Conservation (phyloP, 495 filamentous ascomycete species). For the Talaromyces thailandensis region DNA sequence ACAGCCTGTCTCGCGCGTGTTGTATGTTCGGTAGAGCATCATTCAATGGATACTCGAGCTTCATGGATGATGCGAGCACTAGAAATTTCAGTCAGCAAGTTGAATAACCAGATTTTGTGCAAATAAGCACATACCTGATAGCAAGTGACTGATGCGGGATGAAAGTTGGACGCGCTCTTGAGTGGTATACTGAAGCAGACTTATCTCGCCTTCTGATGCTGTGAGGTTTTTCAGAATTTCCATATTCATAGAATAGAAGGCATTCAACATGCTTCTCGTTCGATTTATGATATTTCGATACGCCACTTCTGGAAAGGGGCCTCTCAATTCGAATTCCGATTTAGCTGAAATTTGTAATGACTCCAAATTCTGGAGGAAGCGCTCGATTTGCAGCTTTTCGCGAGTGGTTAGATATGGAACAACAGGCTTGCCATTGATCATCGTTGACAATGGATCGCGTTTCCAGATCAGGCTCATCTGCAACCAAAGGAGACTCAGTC, state of each 20-base stretch:
- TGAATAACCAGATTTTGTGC: neutral
- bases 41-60: constrained; percentile 86
- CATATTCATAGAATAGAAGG: constrained; percentile 91
- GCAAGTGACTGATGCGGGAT: constrained; percentile 81
- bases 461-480: constrained; percentile 96
- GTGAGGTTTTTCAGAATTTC: constrained; percentile 74
- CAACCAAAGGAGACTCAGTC: constrained; percentile 77
- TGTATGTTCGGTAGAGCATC: constrained; percentile 77
- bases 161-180: constrained; percentile 73
- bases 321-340: constrained; percentile 75
- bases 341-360: constrained; percentile 61
- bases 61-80: constrained; percentile 87
- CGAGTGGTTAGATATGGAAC: constrained; percentile 70
- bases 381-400: constrained; percentile 65
- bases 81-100: constrained; percentile 10
- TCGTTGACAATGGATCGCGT: constrained; percentile 74
- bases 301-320: constrained; percentile 65
- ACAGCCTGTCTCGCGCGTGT: constrained; percentile 67
- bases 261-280: constrained; percentile 76
- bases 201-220: constrained; percentile 69
- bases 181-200: constrained; percentile 68
- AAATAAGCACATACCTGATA: constrained; percentile 52
- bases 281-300: constrained; percentile 66
- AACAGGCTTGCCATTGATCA: constrained; percentile 45
- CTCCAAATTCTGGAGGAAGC: constrained; percentile 57